Evolutionary conservation across 176 grass and related monocot genomes (phyloP).

Genomic region (Microstegium vimineum): DNA sequence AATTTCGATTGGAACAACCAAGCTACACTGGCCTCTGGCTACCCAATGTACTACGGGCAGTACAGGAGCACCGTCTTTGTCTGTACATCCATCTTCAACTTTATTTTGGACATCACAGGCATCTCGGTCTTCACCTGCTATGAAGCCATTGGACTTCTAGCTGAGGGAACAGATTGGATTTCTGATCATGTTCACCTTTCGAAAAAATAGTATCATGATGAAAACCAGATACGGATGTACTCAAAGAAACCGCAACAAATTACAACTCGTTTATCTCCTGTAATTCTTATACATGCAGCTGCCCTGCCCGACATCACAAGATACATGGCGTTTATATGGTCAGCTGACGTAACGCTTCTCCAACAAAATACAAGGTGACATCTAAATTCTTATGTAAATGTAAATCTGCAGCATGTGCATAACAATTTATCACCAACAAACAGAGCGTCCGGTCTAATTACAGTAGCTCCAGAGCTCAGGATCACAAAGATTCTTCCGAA

Average conservation of each 20-base stretch:
- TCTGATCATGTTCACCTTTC: background rate
- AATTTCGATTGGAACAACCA: too few species aligned
- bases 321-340: background rate
- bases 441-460: slow-evolving; percentile 27
- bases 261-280: background rate
- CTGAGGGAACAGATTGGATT: background rate
- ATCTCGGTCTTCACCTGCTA: background rate
- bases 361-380: slow-evolving; percentile 7
- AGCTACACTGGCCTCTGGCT: too few species aligned
- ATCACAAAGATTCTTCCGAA: slow-evolving; percentile 25
- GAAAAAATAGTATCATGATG: background rate
- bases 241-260: background rate
- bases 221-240: background rate
- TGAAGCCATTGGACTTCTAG: background rate
- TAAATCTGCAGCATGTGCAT: slow-evolving; percentile 15
- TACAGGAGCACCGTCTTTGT: too few species aligned
- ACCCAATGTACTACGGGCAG: too few species aligned
- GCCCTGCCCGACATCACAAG: background rate
- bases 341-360: background rate
- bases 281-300: background rate
- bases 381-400: slow-evolving; percentile 33
- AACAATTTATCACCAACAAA: slow-evolving; percentile 16
- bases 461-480: slow-evolving; percentile 29
- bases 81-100: too few species aligned
- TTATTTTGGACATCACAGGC: too few species aligned